These are phyloP conservation scores for Austroboletus festivus DNA, from an alignment of 768 basidiomycete genomes.

Conservation along the genomic window DNA sequence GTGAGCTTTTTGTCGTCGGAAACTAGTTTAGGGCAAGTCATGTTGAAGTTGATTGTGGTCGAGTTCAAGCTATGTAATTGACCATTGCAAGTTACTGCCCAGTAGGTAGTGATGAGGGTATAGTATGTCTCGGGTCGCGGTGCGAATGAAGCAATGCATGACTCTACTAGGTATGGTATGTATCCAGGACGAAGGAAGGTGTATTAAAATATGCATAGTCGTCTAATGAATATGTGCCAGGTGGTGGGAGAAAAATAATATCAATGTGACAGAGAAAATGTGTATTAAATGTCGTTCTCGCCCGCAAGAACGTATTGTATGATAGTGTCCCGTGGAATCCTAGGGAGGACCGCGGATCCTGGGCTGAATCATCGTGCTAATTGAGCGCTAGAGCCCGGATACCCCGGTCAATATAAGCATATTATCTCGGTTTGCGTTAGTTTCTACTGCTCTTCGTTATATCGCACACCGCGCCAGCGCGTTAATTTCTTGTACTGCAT, in stretches of 20 bases:
- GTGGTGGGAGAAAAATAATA: neutral
- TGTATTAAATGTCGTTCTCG: too few relatives aligned
- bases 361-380: too few relatives aligned
- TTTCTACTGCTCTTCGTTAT: slow-evolving; percentile 6
- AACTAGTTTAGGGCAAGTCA: slow-evolving; percentile 20
- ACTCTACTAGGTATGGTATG: slow-evolving; percentile 1
- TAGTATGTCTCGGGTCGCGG: neutral
- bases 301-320: slow-evolving; percentile 7
- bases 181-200: slow-evolving; percentile 13
- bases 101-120: neutral
- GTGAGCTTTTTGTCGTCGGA: neutral
- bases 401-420: too few relatives aligned
- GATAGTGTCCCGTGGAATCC: neutral
- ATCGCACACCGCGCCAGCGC: slow-evolving; percentile 25
- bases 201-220: slow-evolving; percentile 21
- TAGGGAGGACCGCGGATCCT: neutral
- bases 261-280: neutral
- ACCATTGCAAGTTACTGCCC: too few relatives aligned
- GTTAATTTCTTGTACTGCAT: neutral
- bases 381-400: too few relatives aligned
- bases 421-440: neutral
- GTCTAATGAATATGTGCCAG: neutral
- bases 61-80: too few relatives aligned
- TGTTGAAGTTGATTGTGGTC: too few relatives aligned
- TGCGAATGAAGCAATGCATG: slow-evolving; percentile 1